phyloP scores from a whole-genome alignment of 352 stramenopile genomes.

The Phytophthora multivora region DNA sequence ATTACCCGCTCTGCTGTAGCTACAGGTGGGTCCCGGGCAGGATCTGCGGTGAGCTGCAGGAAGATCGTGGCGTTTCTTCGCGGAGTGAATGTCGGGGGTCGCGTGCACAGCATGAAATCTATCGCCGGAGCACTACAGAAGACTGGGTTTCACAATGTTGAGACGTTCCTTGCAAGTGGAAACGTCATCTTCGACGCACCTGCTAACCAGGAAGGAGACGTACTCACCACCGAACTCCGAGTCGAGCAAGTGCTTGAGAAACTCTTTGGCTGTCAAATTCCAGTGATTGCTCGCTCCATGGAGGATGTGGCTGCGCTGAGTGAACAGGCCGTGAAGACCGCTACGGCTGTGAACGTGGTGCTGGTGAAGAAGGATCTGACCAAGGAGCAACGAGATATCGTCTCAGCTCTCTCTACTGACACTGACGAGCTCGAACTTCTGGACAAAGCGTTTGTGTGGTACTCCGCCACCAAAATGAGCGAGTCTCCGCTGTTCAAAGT shows the following conservation, averaged over 20 bases:
- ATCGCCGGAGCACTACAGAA: constrained; percentile 23
- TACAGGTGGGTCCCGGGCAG: not conserved
- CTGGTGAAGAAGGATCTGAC: constrained; percentile 31
- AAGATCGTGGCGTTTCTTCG: constrained; percentile 41
- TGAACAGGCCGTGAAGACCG: constrained; percentile 8
- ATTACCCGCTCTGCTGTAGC: constrained; percentile 8
- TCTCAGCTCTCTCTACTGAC: constrained; percentile 19
- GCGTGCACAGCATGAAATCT: constrained; percentile 38
- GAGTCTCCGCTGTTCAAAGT: constrained; percentile 44
- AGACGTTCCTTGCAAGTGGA: constrained; percentile 41
- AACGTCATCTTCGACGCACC: constrained; percentile 32
- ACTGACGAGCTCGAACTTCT: constrained; percentile 29
- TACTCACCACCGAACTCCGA: constrained; percentile 15
- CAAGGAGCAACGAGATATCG: constrained; percentile 20
- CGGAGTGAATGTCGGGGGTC: constrained; percentile 37
- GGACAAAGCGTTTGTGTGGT: constrained; percentile 38
- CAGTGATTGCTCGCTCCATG: constrained; percentile 29
- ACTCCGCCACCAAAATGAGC: constrained; percentile 39
- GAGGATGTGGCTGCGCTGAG: constrained; percentile 14
- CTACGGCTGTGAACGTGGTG: constrained; percentile 35
- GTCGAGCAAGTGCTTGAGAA: constrained; percentile 28
- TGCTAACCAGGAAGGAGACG: not conserved
- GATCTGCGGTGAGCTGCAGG: not conserved
- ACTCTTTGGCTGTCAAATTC: constrained; percentile 32
- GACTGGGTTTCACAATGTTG: constrained; percentile 23